Base-by-base conservation (phyloP, 116 monocot species). In the Iris pallida region DNA sequence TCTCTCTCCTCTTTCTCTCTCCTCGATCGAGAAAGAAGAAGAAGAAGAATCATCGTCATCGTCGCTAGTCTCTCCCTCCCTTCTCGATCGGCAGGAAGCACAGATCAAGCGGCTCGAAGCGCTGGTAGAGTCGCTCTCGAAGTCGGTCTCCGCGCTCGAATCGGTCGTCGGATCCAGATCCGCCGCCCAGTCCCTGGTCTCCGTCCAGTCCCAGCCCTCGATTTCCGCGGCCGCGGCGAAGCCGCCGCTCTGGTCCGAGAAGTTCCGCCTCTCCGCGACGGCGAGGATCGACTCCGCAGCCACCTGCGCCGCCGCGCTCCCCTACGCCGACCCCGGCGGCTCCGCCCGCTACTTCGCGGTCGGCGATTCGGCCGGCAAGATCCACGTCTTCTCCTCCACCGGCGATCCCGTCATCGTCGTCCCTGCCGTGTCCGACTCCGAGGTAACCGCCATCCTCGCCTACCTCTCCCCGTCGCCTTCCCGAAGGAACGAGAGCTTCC, bases 261-360 rank as follows among this genome's bases (percentile, higher is more conserved):
- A 68, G 57, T 85, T 89, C 77, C 76, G 65, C 14, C 75, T 85
- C 68, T 45, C 75, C 8, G 85, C 89, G 4, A 83, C 79, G 4
- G 84, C 78, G 16, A 61, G 79, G 62, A 84, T 95, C 42, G 73
- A 71, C 10, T 65, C 78, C 66, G 73, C 66, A 4, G 68, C 84
- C 8, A 51, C 86, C 18, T 68, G 71, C 65, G 83, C 88, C 41
- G 57, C 64, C 13, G 59, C 77, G 16, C 88, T 95, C 5, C 91
- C 88, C 4, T 85, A 84, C 66, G 80, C 71, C 60, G 95, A 91
- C 57, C 61, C 49, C 53, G 83, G 78, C 11, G 91, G 91, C 51
- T 48, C 76, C 42, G 75, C 71, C 64, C 88, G 84, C 80, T 95
- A 91, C 84, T 83, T 95, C 71, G 91, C 84, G 48, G 75, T 91